These are phyloP conservation scores for Neofusicoccum ribis DNA, from an alignment of 2,329 filamentous ascomycete species.

Conservation along the genomic window DNA sequence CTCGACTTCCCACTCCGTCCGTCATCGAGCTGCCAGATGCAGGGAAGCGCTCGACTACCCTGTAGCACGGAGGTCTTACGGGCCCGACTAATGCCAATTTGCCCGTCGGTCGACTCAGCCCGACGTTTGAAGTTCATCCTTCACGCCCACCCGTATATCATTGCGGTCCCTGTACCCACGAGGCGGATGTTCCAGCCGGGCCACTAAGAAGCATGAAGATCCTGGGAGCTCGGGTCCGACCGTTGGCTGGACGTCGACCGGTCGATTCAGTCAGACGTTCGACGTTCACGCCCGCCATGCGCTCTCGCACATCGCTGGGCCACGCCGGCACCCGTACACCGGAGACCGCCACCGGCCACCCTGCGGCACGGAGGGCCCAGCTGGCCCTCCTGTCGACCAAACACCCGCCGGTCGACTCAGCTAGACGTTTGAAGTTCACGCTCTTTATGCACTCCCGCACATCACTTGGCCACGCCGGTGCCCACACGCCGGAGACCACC, in stretches of 20 bases:
- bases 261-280: background rate
- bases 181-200: too few species aligned
- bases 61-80: too few species aligned
- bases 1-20: too few species aligned
- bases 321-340: background rate
- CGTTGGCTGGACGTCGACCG: background rate
- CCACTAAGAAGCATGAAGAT: too few species aligned
- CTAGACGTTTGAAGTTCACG: background rate
- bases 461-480: background rate
- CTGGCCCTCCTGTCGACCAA: background rate
- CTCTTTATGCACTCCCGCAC: background rate
- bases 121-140: too few species aligned
- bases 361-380: background rate
- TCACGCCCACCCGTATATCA: too few species aligned
- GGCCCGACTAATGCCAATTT: too few species aligned
- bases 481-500: background rate
- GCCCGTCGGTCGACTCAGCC: too few species aligned
- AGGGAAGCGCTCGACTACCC: too few species aligned
- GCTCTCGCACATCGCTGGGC: background rate
- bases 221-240: too few species aligned
- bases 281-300: background rate
- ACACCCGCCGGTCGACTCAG: background rate
- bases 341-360: background rate
- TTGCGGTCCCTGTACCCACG: too few species aligned
- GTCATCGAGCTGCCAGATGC: too few species aligned